Evolutionary conservation across 1,139 yeast species (phyloP).

Genomic region (Yamadazyma taylorii): DNA sequence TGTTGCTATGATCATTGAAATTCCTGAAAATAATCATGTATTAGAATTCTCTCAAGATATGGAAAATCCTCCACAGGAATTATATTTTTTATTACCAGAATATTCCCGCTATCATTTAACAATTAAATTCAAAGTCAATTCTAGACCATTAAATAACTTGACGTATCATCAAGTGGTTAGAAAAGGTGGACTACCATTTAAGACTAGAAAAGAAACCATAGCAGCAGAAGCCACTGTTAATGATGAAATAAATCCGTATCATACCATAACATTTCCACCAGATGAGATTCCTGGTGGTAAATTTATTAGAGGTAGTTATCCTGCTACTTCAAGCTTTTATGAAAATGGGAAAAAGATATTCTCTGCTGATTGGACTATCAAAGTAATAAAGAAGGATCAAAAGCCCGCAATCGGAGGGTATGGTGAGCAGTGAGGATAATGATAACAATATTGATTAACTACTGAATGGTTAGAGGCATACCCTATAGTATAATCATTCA

Average conservation of each 20-base stretch:
- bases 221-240: slow-evolving; percentile 22
- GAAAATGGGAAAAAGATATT: slow-evolving; percentile 28
- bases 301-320: slow-evolving; percentile 34
- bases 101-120: slow-evolving; percentile 29
- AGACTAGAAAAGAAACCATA: slow-evolving; percentile 25
- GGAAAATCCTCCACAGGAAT: slow-evolving; percentile 28
- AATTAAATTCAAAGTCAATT: slow-evolving; percentile 27
- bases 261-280: slow-evolving; percentile 26
- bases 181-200: slow-evolving; percentile 31
- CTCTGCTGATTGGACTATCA: slow-evolving; percentile 28
- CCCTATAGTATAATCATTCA: no score
- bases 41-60: slow-evolving; percentile 25
- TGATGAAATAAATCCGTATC: slow-evolving; percentile 16
- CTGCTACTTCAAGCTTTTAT: slow-evolving; percentile 28
- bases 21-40: slow-evolving; percentile 29
- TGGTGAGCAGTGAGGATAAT: no score
- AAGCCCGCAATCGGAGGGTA: slow-evolving; percentile 20
- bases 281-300: slow-evolving; percentile 38
- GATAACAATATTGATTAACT: no score
- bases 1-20: slow-evolving; percentile 26
- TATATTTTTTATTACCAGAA: slow-evolving; percentile 35
- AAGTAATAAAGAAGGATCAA: slow-evolving; percentile 24
- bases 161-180: slow-evolving; percentile 35
- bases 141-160: slow-evolving; percentile 24
- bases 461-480: no score